Base-by-base conservation (phyloP, 2,329 filamentous ascomycete species). In the Cladosporium phlei region DNA sequence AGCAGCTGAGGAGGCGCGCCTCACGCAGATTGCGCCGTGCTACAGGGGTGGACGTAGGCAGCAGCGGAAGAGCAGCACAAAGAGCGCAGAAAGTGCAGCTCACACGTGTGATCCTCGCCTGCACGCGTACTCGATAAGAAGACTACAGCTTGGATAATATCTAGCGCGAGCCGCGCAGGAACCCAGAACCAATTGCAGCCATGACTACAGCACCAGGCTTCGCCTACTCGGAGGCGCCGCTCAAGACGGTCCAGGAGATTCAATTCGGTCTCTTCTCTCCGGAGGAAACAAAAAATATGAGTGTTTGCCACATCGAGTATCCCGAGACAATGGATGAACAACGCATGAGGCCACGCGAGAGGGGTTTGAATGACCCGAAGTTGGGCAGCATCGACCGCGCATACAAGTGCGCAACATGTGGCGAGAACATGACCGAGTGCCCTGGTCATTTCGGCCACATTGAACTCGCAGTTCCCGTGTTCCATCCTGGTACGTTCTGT, bases 261-360 rank as follows among this genome's bases (percentile, higher is more conserved):
- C 94, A 98, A 77, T 98, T 98, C 66, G 93, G 93, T 65, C 80
- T 98, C 66, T 81, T 98, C 70, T 95, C 93, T 27, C 93, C 93
- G 20, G 93, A 98, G 68, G 94, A 98, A 75, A 95, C 97, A 71
- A 97, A 98, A 77, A 90, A 86, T 63, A 94, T 97, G 88, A 96
- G 90, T 71, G 91, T 97, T 54, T 86, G 84, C 59, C 88, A 95
- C 68, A 91, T 98, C 66, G 80, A 93, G 68, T 97, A 96, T 66
- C 90, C 93, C n/a, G 93, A 98, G 75, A 97, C 93, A 21, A 96
- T 98, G 93, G 93, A 98, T 65, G 93, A 98, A 70, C 85, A 85
- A 68, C 86, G 90, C 63, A 84, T 87, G 57, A 88, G 88, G 66
- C 93, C 93, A 55, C 88, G 93, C 58, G 86, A 93, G 52, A 85